phyloP scores from a whole-genome alignment of 192 early-diverging fungal genomes.

The Umbelopsis isabellina region DNA sequence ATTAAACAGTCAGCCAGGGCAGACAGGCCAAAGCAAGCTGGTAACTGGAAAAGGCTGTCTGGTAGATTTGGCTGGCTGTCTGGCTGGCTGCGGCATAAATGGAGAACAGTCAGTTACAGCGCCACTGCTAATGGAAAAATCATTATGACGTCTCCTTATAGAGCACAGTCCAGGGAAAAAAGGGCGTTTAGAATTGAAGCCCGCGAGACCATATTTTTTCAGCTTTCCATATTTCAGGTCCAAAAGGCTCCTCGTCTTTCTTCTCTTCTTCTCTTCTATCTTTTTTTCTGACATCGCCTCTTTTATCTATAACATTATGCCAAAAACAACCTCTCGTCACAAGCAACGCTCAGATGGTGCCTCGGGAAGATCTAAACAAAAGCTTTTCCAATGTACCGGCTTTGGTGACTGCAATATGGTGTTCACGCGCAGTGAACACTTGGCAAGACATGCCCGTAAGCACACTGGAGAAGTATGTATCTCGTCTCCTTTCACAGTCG shows the following conservation, averaged over 20 bases:
- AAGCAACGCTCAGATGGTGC: slow-evolving; percentile 1
- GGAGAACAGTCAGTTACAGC: not conserved
- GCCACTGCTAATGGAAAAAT: not conserved
- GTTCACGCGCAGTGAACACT: slow-evolving; percentile 57
- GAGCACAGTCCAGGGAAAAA: slow-evolving; percentile 12
- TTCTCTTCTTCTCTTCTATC: slow-evolving; percentile 21
- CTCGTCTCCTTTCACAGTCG: not conserved
- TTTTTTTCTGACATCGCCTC: not conserved
- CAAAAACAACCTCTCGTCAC: slow-evolving; percentile 4
- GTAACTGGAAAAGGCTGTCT: too few species aligned
- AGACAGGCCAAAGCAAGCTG: too few species aligned
- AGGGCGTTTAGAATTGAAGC: not conserved
- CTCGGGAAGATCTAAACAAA: slow-evolving; percentile 6
- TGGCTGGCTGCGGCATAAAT: not conserved
- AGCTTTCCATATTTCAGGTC: not conserved
- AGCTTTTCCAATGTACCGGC: slow-evolving; percentile 56
- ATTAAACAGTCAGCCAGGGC: too few species aligned
- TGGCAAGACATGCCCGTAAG: slow-evolving; percentile 54
- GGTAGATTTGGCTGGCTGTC: too few species aligned
- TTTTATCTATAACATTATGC: not conserved
- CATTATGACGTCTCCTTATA: slow-evolving; percentile 8
- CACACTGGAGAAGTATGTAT: slow-evolving; percentile 44
- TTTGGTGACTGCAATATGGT: slow-evolving; percentile 60
- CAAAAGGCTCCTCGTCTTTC: not conserved
- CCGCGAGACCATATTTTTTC: not conserved